Conservation (phyloP, 148 eudicot species). For the Rhododendron ovatum region DNA sequence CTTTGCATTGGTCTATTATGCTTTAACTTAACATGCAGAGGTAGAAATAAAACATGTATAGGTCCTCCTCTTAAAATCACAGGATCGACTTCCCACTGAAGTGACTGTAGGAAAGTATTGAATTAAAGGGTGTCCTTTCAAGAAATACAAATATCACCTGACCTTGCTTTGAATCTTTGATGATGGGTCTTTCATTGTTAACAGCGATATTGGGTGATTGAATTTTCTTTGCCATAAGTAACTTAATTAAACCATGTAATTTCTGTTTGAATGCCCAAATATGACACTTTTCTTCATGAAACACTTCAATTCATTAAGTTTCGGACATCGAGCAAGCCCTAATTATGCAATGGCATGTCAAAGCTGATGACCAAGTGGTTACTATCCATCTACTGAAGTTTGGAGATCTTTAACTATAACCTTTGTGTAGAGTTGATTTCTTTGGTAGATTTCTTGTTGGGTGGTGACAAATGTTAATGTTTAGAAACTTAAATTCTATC, state of each 20-base stretch:
- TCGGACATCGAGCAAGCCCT: neutral
- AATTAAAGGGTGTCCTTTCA: neutral
- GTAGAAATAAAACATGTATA: neutral
- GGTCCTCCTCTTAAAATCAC: neutral
- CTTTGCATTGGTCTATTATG: neutral
- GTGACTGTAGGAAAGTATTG: neutral
- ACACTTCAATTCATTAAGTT: neutral
- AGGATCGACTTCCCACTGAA: neutral
- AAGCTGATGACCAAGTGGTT: neutral
- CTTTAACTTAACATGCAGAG: neutral
- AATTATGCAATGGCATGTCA: neutral
- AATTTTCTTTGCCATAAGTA: neutral
- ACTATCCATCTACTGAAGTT: neutral
- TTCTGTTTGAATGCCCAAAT: neutral
- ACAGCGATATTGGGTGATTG: neutral
- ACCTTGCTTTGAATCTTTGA: neutral
- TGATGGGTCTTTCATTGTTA: neutral
- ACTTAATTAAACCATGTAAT: neutral
- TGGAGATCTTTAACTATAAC: neutral
- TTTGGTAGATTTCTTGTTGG: neutral
- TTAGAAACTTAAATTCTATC: neutral
- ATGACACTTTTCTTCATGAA: neutral
- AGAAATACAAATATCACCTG: neutral
- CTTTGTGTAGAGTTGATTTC: neutral
- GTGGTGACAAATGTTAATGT: neutral